Conservation (phyloP, 1,284 basidiomycete species). For the Heterobasidion annosum region DNA sequence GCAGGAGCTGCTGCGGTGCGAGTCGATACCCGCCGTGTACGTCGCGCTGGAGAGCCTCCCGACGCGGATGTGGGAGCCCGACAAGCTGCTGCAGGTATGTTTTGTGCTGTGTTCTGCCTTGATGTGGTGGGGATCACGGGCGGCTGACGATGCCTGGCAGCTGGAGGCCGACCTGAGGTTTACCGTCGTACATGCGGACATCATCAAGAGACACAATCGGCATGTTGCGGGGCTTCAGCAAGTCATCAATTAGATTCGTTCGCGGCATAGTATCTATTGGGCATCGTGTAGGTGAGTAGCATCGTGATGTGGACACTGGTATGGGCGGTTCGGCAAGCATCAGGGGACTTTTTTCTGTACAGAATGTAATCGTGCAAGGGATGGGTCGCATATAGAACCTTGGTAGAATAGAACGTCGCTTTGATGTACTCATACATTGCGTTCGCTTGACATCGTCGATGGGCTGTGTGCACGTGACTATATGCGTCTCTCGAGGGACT, state of each 20-base stretch:
- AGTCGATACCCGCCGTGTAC: conserved; percentile 82
- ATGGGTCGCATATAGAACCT: too few species aligned
- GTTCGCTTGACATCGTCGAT: too few species aligned
- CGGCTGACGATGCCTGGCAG: conserved; percentile 22
- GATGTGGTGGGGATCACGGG: not conserved
- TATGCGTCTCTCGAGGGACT: too few species aligned
- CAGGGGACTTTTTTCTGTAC: too few species aligned
- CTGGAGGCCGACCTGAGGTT: conserved; percentile 61
- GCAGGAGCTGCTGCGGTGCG: conserved; percentile 71
- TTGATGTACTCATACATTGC: too few species aligned
- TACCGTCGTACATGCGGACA: conserved; percentile 59
- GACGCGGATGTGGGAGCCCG: conserved; percentile 86
- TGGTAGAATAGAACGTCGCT: too few species aligned
- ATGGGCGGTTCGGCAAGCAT: too few species aligned
- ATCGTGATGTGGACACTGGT: too few species aligned
- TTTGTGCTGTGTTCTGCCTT: not conserved
- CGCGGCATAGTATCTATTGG: not conserved
- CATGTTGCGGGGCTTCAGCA: conserved; percentile 42
- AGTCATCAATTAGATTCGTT: not conserved
- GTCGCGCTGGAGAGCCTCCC: conserved; percentile 81
- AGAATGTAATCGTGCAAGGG: too few species aligned
- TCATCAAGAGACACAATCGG: conserved; percentile 53
- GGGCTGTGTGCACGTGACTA: too few species aligned
- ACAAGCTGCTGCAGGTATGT: conserved; percentile 78
- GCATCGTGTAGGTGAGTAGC: not conserved